phyloP scores from a whole-genome alignment of 257 asterid species.

The Cruciata laevipes region DNA sequence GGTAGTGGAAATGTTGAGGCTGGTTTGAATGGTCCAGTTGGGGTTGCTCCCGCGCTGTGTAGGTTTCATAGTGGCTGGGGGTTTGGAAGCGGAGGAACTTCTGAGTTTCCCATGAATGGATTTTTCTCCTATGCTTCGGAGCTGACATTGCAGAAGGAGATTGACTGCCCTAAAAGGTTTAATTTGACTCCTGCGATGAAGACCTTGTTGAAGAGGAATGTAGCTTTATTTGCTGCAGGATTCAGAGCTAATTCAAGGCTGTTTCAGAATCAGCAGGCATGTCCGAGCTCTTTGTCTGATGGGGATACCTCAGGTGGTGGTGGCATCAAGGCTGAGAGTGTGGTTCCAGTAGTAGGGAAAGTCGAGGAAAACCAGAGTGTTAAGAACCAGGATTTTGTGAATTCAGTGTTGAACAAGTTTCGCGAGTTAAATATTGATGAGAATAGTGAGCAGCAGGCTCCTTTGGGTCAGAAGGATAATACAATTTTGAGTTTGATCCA shows the following conservation, averaged over 20 bases:
- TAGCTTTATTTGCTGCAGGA: slow-evolving; percentile 91
- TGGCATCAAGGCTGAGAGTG: slow-evolving; percentile 22
- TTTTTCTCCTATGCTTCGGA: slow-evolving; percentile 52
- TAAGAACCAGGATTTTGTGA: slow-evolving; percentile 67
- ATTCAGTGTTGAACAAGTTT: slow-evolving; percentile 74
- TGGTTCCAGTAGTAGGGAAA: slow-evolving; percentile 24
- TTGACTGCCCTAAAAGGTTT: slow-evolving; percentile 86
- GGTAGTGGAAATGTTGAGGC: slow-evolving; percentile 30
- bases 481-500: slow-evolving; percentile 62
- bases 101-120: slow-evolving; percentile 56
- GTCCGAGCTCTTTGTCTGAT: slow-evolving; percentile 41
- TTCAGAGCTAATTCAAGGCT: slow-evolving; percentile 67
- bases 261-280: slow-evolving; percentile 47
- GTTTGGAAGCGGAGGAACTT: slow-evolving; percentile 58
- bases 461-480: slow-evolving; percentile 74
- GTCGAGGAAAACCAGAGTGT: slow-evolving; percentile 40
- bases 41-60: slow-evolving; percentile 67
- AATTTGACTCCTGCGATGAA: slow-evolving; percentile 89
- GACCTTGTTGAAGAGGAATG: slow-evolving; percentile 70
- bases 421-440: slow-evolving; percentile 79
- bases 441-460: slow-evolving; percentile 44
- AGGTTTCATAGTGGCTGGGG: slow-evolving; percentile 93
- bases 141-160: slow-evolving; percentile 63
- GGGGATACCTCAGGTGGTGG: slow-evolving; percentile 36
- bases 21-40: slow-evolving; percentile 49